Conservation (phyloP, 108 stramenopile genomes). For the Stephanodiscus minutulus region DNA sequence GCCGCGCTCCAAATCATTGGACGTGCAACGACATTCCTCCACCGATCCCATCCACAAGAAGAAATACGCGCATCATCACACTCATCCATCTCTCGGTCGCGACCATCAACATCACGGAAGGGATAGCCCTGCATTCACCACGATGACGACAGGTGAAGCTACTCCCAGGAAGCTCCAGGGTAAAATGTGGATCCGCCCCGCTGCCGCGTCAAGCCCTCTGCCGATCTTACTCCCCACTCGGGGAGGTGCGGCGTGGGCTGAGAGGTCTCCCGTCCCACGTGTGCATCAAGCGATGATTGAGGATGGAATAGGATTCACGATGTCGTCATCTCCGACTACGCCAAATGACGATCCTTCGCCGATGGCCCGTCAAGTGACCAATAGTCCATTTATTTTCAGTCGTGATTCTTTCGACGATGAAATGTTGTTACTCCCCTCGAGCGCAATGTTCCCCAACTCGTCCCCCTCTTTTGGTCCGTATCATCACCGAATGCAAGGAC, state of each 20-base stretch:
- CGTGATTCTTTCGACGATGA: not conserved
- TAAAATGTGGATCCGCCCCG: conserved; percentile 2
- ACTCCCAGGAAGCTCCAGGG: not conserved
- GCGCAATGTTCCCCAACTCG: not conserved
- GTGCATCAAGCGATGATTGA: not conserved
- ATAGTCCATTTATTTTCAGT: not conserved
- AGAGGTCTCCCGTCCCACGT: not conserved
- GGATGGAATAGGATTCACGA: not conserved
- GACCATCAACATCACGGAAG: not conserved
- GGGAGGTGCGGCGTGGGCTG: not conserved
- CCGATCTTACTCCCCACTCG: not conserved
- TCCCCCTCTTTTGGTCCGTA: not conserved
- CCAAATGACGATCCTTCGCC: not conserved
- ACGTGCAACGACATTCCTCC: conserved; percentile 1
- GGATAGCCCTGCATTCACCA: not conserved
- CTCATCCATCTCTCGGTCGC: not conserved
- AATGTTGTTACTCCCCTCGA: not conserved
- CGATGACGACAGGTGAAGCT: not conserved
- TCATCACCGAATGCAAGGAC: not conserved
- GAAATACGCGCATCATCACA: conserved; percentile 2
- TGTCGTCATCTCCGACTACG: not conserved
- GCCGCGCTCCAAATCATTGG: conserved; percentile 3
- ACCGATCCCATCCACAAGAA: conserved; percentile 1
- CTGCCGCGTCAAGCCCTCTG: not conserved
- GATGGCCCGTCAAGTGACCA: not conserved